A percentile compares a stretch with the other conserved stretches of the same genome.
phyloP scores from a whole-genome alignment of 2,329 filamentous ascomycete genomes.

The Zymoseptoria crescenta region DNA sequence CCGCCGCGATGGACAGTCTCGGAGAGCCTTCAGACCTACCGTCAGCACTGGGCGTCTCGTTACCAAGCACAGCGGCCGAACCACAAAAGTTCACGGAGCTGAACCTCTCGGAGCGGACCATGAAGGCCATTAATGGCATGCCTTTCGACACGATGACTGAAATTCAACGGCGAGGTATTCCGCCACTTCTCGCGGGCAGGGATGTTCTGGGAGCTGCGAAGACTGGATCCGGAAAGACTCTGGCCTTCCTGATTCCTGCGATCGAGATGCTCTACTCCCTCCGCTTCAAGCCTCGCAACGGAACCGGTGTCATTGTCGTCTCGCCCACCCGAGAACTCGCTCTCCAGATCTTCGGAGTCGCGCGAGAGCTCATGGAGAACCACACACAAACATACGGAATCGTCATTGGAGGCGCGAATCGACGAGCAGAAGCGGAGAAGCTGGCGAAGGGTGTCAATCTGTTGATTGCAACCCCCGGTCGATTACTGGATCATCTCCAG shows the following conservation, averaged over 20 bases:
- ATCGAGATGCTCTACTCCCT: constrained; percentile 87
- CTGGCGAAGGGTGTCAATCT: constrained; percentile 90
- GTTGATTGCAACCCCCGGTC: constrained; percentile 85
- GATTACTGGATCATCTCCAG: constrained; percentile 86
- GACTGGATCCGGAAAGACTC: constrained; percentile 90
- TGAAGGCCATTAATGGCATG: constrained; percentile 84
- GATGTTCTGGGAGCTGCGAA: constrained; percentile 94
- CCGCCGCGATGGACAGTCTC: constrained; percentile 15
- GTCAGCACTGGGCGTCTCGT: constrained; percentile 47
- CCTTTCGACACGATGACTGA: constrained; percentile 92
- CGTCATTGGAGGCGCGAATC: constrained; percentile 89
- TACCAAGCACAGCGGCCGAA: constrained; percentile 53
- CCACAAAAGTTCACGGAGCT: constrained; percentile 71
- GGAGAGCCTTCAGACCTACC: constrained; percentile 43
- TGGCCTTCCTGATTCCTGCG: constrained; percentile 89
- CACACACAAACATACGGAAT: constrained; percentile 96
- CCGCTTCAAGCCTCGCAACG: constrained; percentile 90
- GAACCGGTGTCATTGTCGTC: constrained; percentile 82
- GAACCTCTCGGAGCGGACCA: constrained; percentile 78
- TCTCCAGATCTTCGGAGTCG: constrained; percentile 92
- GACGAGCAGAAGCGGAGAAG: constrained; percentile 86
- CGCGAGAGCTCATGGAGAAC: constrained; percentile 81
- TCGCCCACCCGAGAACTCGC: constrained; percentile 91
- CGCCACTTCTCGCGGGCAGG: constrained; percentile 77
- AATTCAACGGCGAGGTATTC: constrained; percentile 82